Conservation (phyloP, 202 grass and related monocot genomes). For the Elaeis oleifera region DNA sequence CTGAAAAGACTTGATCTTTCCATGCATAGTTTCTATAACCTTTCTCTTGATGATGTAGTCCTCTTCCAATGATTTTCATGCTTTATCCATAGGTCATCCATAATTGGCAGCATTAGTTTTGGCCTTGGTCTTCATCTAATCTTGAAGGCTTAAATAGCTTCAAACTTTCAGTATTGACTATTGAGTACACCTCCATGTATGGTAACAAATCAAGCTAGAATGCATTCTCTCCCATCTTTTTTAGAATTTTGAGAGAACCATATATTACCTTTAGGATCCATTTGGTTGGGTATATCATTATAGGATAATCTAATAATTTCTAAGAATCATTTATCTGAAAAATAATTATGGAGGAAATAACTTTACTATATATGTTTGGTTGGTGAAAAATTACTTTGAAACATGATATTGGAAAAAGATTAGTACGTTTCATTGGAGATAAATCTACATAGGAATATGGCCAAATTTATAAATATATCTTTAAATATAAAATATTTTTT, state of each 20-base stretch:
- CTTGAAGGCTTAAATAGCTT: background rate
- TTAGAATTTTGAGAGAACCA: background rate
- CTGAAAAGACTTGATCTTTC: background rate
- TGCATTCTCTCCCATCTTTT: background rate
- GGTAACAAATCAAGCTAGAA: background rate
- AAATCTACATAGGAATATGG: no score
- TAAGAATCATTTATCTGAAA: no score
- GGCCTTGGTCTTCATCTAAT: background rate
- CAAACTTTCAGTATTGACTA: background rate
- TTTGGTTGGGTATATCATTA: no score
- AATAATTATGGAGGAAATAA: no score
- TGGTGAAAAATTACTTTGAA: no score
- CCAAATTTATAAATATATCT: no score
- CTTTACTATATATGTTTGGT: no score
- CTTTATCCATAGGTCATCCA: background rate
- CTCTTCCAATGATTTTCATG: background rate
- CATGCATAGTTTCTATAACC: background rate
- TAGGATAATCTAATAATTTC: no score
- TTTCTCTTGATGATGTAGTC: background rate
- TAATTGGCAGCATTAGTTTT: background rate
- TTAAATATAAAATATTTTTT: no score
- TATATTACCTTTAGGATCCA: background rate
- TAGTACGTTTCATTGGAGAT: no score
- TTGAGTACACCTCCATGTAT: background rate
- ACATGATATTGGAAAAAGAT: no score